Evolutionary conservation across 1,139 yeast genomes (phyloP).

Genomic region (Protomyces arabidopsidicola): DNA sequence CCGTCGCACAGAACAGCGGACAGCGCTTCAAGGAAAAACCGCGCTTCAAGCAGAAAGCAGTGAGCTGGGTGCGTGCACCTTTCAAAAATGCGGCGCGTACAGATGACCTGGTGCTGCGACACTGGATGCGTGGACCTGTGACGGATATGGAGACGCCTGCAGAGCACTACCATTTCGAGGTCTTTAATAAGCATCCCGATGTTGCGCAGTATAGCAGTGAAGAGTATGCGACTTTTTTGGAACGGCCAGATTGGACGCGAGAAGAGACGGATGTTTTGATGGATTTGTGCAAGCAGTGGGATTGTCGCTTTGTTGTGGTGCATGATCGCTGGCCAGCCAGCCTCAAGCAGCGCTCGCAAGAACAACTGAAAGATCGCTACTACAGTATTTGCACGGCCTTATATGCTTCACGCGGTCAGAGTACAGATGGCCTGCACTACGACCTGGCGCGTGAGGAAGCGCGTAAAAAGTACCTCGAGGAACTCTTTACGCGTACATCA

Average conservation of each 20-base stretch:
- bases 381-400: conserved; percentile 55
- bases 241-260: conserved; percentile 56
- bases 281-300: conserved; percentile 65
- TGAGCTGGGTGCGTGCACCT: conserved; percentile 61
- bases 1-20: conserved; percentile 47
- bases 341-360: conserved; percentile 43
- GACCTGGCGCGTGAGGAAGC: conserved; percentile 66
- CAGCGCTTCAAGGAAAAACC: conserved; percentile 61
- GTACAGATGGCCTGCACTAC: conserved; percentile 48
- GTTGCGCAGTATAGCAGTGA: conserved; percentile 67
- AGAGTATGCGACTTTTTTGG: conserved; percentile 50
- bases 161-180: conserved; percentile 66
- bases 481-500: conserved; percentile 75
- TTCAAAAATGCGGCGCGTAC: conserved; percentile 56
- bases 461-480: conserved; percentile 73
- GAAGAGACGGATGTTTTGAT: conserved; percentile 75
- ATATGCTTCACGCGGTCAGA: conserved; percentile 40
- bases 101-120: conserved; percentile 54
- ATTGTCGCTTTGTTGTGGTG: conserved; percentile 82
- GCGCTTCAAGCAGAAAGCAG: conserved; percentile 56
- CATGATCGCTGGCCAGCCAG: conserved; percentile 61
- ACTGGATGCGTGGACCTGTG: conserved; percentile 73
- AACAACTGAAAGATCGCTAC: conserved; percentile 78
- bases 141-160: conserved; percentile 33
- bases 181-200: conserved; percentile 64